Evolutionary conservation across 2,329 filamentous ascomycete genomes (phyloP), one percentile per base, ranked within the genome.

Genomic region (Paraphaeosphaeria sporulosa): DNA sequence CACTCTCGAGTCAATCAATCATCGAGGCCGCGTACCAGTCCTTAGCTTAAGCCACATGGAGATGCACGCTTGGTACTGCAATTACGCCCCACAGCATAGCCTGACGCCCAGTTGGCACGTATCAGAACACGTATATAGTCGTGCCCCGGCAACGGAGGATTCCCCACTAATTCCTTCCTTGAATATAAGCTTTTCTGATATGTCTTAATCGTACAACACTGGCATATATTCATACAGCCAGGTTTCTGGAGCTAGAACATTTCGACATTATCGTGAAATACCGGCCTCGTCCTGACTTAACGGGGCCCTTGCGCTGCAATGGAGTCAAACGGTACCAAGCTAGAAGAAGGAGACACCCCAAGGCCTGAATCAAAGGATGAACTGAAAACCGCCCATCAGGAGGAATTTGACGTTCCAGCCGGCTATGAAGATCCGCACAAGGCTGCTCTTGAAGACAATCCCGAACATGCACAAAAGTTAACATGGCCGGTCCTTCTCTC

Each of bases 391-490:
- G 46, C 2, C 12, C 57, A 56, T 23, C 32, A 55, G 10, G 58
- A 63, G 21, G 17, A 58, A 7, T 10, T 36, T 2, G 19, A 58
- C 12, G 9, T 65, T 6, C 61, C 58, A 6, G 12, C 46, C 9
- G 61, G 61, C 46, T 66, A 62, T 40, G 57, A 60, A 23, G 61
- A 66, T 38, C 64, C 64, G 21, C 64, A 66, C 49, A 58, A 43
- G 36, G 64, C 64, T 5, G 64, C 64, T 9, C 57, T 66, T 5
- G 64, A 66, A 56, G 64, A 66, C 48, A 64, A 66, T 34, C 64
- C 64, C 2, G 49, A 58, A 30, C 27, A 61, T n/a, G 32, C 59
- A 12, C 59, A 64, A 32, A 66, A 62, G 42, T 48, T 66, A 1
- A 64, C 62, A 13, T 38, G 59, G 25, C 59, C 64, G 17, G 62